Evolutionary conservation across 805 yeast species (phyloP).

Genomic region (Diddensiella caesifluorescens): DNA sequence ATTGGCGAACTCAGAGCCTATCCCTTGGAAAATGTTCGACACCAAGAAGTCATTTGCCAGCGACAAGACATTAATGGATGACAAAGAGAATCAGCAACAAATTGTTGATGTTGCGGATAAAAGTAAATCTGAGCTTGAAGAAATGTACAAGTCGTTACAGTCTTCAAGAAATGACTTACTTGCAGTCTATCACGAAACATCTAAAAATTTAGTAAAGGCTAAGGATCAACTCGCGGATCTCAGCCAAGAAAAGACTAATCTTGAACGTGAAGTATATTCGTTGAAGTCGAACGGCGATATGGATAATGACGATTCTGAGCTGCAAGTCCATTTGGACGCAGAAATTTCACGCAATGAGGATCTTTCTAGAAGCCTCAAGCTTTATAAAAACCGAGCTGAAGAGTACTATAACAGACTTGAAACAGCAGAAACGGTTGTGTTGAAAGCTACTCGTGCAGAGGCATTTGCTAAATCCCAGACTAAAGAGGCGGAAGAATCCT

Average conservation of each 20-base stretch:
- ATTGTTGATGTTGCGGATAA: conserved; percentile 9
- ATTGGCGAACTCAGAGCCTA: background rate
- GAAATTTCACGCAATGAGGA: conserved; percentile 52
- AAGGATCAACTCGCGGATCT: conserved; percentile 24
- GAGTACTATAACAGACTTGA: conserved; percentile 69
- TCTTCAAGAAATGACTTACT: conserved; percentile 23
- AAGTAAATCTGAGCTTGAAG: conserved; percentile 18
- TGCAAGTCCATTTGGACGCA: conserved; percentile 54
- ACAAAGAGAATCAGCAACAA: conserved; percentile 17
- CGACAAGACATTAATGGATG: conserved; percentile 5
- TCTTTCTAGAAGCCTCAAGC: conserved; percentile 47
- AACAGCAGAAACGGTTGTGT: conserved; percentile 68
- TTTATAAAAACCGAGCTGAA: conserved; percentile 68
- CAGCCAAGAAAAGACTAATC: conserved; percentile 21
- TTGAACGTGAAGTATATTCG: conserved; percentile 14
- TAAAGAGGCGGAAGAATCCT: conserved; percentile 43
- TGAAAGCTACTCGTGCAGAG: conserved; percentile 59
- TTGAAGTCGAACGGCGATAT: conserved; percentile 1
- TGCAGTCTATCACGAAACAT: conserved; percentile 25
- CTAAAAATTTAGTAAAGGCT: conserved; percentile 22
- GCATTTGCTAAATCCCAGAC: conserved; percentile 48
- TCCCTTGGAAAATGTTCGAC: background rate
- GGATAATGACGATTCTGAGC: conserved; percentile 28
- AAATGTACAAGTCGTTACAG: conserved; percentile 14
- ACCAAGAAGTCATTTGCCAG: conserved; percentile 5